A percentile compares a stretch with the other conserved stretches of the same genome.
These are phyloP conservation scores for Rugonectria rugulosa DNA, from an alignment of 2,329 filamentous ascomycete genomes.

Conservation along the genomic window DNA sequence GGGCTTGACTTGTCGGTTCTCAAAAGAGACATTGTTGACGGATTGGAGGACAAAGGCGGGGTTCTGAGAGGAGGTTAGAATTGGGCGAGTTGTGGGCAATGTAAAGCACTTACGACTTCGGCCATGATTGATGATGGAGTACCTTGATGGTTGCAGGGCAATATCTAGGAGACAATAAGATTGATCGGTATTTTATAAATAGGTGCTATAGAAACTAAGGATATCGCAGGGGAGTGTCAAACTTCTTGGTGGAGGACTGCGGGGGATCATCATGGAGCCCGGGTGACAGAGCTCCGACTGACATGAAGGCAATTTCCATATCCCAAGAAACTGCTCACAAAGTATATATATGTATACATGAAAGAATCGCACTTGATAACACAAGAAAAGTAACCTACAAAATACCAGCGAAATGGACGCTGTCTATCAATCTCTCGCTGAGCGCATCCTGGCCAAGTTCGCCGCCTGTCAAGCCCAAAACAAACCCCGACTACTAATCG, in stretches of 20 bases:
- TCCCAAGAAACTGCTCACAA: neutral
- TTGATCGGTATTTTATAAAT: conserved; percentile 2
- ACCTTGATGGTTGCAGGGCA: conserved; percentile 9
- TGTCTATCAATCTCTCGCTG: conserved; percentile 33
- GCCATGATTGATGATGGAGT: conserved; percentile 17
- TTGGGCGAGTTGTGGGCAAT: neutral
- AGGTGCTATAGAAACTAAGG: neutral
- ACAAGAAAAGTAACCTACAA: too few relatives aligned
- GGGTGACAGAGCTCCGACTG: conserved; percentile 23
- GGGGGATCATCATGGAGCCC: conserved; percentile 2
- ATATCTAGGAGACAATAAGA: neutral
- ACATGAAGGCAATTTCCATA: neutral
- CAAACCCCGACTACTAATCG: conserved; percentile 29
- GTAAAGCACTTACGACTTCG: conserved; percentile 18
- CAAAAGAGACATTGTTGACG: conserved; percentile 53
- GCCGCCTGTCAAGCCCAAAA: conserved; percentile 21
- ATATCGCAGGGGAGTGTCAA: neutral
- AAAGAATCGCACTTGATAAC: neutral
- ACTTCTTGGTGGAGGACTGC: neutral
- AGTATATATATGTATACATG: conserved; percentile 1
- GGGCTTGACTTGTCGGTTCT: conserved; percentile 50
- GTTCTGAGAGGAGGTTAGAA: conserved; percentile 42
- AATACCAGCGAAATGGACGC: conserved; percentile 38
- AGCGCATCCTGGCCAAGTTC: conserved; percentile 34
- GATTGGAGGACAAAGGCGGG: conserved; percentile 56